Base-by-base conservation (phyloP, 2,329 filamentous ascomycete genomes). In the Aureobasidium sp. region DNA sequence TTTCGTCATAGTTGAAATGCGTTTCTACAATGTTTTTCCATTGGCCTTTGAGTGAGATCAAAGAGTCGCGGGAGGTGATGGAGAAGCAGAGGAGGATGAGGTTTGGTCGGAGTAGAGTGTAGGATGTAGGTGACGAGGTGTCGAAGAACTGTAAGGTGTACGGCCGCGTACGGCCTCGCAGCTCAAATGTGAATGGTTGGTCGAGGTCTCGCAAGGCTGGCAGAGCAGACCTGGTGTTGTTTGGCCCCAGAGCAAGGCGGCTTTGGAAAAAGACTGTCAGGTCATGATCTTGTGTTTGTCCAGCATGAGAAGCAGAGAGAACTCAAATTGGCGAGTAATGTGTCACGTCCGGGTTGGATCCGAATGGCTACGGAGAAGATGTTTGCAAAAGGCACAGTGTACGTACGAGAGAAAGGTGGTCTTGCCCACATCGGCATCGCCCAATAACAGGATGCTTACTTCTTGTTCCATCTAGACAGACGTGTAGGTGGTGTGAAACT, bases 381-480 rank as follows among this genome's bases (percentile, higher is more conserved):
- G 21, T 21, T 21, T 21, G 21, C 21, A 21, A 21, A 21, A 21
- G 21, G 21, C 21, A 21, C 21, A 21, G 21, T 30, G 32, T 58
- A 79, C 82, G 70, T 75, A 85, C 81, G 83, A 82, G 64, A 86
- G 72, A 64, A 86, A 85, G 10, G 82, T 84, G 55, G 83, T 83
- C 72, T 86, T 86, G 62, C 84, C 84, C 50, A 84, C 82, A 57
- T 80, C 82, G 41, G 78, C 68, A 62, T 85, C 83, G 58, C 84
- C 84, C 2, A 86, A 74, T 16, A 86, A 73, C 7, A 86, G 75
- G 53, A 86, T 78, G 29, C 74, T 77, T 41, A 81, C 69, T 44
- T 75, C 72, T 27, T 75, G 74, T 9, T 67, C 63, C 59, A 61
- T 61, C 37, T 3, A 21, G 50, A 5, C 32, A 7, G 3, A 7